Percentiles rank a stretch among this genome's conserved stretches.
phyloP scores from a whole-genome alignment of 805 yeast genomes.

The Cyberlindnera mrakii region DNA sequence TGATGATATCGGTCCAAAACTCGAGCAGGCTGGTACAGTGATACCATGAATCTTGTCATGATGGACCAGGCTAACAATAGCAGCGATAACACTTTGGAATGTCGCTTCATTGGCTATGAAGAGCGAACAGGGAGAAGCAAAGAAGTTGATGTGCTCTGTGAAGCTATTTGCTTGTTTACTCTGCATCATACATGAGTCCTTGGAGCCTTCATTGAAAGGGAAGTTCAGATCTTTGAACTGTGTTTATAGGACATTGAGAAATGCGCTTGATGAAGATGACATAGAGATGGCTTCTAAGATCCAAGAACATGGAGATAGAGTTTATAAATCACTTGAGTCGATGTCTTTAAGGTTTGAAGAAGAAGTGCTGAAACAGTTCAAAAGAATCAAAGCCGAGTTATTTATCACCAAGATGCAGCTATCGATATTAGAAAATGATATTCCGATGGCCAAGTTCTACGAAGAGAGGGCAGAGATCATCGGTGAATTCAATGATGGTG shows the following conservation, averaged over 20 bases:
- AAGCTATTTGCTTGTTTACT: constrained; percentile 27
- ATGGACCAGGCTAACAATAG: not conserved
- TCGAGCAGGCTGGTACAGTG: constrained; percentile 21
- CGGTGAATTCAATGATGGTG: constrained; percentile 10
- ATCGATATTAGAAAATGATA: constrained; percentile 26
- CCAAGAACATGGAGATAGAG: constrained; percentile 27
- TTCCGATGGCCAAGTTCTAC: constrained; percentile 30
- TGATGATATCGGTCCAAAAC: constrained; percentile 14
- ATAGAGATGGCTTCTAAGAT: constrained; percentile 14
- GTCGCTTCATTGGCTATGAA: constrained; percentile 24
- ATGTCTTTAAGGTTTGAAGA: constrained; percentile 6
- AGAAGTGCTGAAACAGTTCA: constrained; percentile 8
- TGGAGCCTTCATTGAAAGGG: constrained; percentile 17
- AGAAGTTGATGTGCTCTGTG: constrained; percentile 13
- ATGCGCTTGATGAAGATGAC: constrained; percentile 23
- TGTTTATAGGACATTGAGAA: constrained; percentile 23
- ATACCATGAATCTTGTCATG: not conserved
- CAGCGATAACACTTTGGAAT: constrained; percentile 34
- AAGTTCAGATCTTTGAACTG: constrained; percentile 29
- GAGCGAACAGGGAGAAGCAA: constrained; percentile 6
- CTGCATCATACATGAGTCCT: constrained; percentile 26
- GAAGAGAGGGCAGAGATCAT: constrained; percentile 24
- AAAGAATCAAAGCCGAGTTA: constrained; percentile 23
- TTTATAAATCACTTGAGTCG: constrained; percentile 20
- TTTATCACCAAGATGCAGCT: constrained; percentile 28